A percentile compares a stretch with the other conserved stretches of the same genome.
phyloP scores from a whole-genome alignment of 108 stramenopile genomes.

The Fragilaria radians region DNA sequence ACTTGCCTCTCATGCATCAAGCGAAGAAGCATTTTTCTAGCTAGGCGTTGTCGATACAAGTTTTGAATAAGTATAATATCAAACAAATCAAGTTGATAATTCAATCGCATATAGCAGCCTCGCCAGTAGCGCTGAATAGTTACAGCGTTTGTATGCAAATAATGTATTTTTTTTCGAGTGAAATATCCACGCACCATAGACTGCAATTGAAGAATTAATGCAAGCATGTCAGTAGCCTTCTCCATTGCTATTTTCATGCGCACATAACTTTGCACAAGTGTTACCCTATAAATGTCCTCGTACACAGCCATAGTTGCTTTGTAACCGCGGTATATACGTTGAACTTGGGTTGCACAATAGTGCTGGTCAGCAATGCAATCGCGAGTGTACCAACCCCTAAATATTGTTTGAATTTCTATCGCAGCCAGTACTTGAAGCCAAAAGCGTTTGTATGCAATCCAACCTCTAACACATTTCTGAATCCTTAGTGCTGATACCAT shows the following conservation, averaged over 20 bases:
- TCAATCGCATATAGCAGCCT: conserved; percentile 28
- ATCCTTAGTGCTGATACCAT: too few species aligned
- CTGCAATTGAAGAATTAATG: conserved; percentile 39
- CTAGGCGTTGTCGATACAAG: conserved; percentile 21
- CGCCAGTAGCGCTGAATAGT: conserved; percentile 50
- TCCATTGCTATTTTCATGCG: conserved; percentile 45
- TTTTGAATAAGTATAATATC: conserved; percentile 59
- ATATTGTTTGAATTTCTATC: conserved; percentile 51
- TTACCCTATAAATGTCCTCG: conserved; percentile 57
- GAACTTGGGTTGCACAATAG: conserved; percentile 56
- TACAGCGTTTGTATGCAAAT: conserved; percentile 20
- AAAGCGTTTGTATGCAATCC: conserved; percentile 31
- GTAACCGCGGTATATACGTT: conserved; percentile 42
- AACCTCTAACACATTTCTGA: too few species aligned
- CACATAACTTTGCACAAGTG: conserved; percentile 44
- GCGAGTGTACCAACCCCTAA: conserved; percentile 53
- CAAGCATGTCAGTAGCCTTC: conserved; percentile 30
- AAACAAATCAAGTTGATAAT: conserved; percentile 50
- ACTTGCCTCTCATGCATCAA: too few species aligned
- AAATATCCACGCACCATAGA: conserved; percentile 40
- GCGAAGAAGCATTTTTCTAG: too few species aligned
- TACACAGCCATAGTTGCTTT: conserved; percentile 38
- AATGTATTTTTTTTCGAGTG: conserved; percentile 12
- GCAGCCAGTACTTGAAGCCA: conserved; percentile 25
- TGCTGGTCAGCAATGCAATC: conserved; percentile 56